phyloP scores from a whole-genome alignment of 768 basidiomycete genomes.

The Termitomyces sp. region DNA sequence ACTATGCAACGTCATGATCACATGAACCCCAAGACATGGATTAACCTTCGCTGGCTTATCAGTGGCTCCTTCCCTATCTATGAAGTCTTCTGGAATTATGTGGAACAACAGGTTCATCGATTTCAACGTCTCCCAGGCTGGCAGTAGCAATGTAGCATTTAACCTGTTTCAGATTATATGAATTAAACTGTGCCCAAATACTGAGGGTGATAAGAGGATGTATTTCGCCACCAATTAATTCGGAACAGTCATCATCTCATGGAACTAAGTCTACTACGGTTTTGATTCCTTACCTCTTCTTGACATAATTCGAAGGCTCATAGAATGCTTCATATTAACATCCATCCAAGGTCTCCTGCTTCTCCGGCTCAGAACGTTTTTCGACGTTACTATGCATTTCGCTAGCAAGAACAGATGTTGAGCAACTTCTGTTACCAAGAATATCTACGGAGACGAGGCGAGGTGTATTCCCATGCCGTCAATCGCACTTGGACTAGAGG shows the following conservation, averaged over 20 bases:
- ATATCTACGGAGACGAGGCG: neutral
- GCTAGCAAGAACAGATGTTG: neutral
- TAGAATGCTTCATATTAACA: neutral
- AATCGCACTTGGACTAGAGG: neutral
- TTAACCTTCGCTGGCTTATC: slow-evolving; percentile 1
- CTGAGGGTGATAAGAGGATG: too few relatives aligned
- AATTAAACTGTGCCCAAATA: too few relatives aligned
- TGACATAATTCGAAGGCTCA: neutral
- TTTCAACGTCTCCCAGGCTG: too few relatives aligned
- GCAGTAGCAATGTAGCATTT: too few relatives aligned
- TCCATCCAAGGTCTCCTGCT: too few relatives aligned
- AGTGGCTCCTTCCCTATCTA: neutral
- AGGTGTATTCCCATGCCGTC: too few relatives aligned
- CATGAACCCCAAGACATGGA: neutral
- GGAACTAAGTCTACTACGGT: too few relatives aligned
- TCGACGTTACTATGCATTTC: neutral
- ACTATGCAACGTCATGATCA: slow-evolving; percentile 3
- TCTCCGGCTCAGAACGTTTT: neutral
- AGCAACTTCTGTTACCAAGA: neutral
- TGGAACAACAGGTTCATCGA: neutral
- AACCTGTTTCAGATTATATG: too few relatives aligned
- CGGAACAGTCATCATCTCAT: too few relatives aligned
- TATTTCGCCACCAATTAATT: too few relatives aligned
- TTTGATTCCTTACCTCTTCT: too few relatives aligned
- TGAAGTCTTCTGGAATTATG: neutral